Evolutionary conservation across 768 basidiomycete species (phyloP).

Genomic region (Termitomyces eurrhizus): DNA sequence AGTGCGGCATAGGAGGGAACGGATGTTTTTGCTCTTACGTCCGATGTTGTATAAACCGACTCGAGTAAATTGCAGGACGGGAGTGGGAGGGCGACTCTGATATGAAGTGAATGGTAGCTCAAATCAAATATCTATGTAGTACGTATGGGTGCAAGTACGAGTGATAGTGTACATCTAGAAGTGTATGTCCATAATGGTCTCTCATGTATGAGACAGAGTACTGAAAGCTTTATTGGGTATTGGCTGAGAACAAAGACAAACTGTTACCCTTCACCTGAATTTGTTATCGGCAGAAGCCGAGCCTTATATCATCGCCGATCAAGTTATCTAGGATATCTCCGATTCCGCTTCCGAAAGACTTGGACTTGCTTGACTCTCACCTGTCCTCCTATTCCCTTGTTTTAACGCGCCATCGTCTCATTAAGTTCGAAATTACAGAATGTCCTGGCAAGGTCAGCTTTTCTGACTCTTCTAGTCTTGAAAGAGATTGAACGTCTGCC

Average conservation of each 20-base stretch:
- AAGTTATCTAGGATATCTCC: slow-evolving; percentile 15
- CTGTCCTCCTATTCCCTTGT: slow-evolving; percentile 7
- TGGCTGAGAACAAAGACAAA: too few species aligned
- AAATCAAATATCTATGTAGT: background rate
- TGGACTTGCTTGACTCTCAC: background rate
- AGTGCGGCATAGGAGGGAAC: too few species aligned
- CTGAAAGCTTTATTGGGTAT: too few species aligned
- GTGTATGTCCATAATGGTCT: too few species aligned
- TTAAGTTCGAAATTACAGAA: slow-evolving; percentile 22
- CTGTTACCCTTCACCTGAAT: too few species aligned
- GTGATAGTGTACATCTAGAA: too few species aligned
- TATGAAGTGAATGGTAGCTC: background rate
- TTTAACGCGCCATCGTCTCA: background rate
- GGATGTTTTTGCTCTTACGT: background rate
- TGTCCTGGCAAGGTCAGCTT: slow-evolving; percentile 70
- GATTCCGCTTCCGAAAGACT: slow-evolving; percentile 8
- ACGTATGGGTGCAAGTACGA: background rate
- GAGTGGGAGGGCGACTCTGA: background rate
- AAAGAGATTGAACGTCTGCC: background rate
- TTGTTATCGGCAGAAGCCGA: slow-evolving; percentile 2
- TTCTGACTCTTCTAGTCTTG: background rate
- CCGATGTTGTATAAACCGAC: background rate
- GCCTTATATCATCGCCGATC: slow-evolving; percentile 13
- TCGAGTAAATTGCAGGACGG: background rate
- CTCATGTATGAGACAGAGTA: too few species aligned